Conservation (phyloP, 768 basidiomycete species). For the Coprinellus aureogranulatus region DNA sequence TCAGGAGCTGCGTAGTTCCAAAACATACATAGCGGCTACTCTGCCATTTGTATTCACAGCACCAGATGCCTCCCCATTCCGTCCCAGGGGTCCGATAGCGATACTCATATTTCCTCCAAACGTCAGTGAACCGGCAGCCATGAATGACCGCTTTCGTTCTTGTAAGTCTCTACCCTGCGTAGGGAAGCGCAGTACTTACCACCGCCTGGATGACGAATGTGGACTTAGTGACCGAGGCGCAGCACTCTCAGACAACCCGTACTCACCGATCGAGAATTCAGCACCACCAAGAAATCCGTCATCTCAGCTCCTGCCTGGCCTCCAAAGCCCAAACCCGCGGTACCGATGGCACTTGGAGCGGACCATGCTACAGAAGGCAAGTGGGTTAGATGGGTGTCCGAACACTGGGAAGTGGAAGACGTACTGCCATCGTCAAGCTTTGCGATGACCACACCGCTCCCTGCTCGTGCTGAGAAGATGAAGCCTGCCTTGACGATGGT, state of each 20-base stretch:
- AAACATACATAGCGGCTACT: constrained; percentile 80
- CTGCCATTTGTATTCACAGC: constrained; percentile 81
- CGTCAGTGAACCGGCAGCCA: constrained; percentile 89
- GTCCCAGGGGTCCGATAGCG: constrained; percentile 87
- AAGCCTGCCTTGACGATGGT: constrained; percentile 79
- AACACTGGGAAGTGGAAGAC: constrained; percentile 29
- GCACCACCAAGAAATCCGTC: constrained; percentile 87
- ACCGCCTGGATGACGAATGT: no score
- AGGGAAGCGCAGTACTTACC: constrained; percentile 37
- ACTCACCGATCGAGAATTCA: constrained; percentile 77
- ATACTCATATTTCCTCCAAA: constrained; percentile 89
- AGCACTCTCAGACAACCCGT: neutral
- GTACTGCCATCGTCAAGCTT: constrained; percentile 75
- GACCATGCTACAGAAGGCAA: constrained; percentile 67
- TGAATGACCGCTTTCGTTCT: constrained; percentile 67
- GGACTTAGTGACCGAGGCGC: neutral
- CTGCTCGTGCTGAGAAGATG: constrained; percentile 75
- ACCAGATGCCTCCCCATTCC: constrained; percentile 91
- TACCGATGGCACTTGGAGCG: constrained; percentile 91
- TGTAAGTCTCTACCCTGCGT: neutral
- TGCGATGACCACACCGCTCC: constrained; percentile 87
- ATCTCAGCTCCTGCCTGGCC: constrained; percentile 81
- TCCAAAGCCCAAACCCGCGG: constrained; percentile 87
- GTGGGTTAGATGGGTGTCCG: no score
- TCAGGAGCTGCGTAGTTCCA: neutral